Conservation (phyloP, 768 basidiomycete genomes). For the Agaricus subrufescens region DNA sequence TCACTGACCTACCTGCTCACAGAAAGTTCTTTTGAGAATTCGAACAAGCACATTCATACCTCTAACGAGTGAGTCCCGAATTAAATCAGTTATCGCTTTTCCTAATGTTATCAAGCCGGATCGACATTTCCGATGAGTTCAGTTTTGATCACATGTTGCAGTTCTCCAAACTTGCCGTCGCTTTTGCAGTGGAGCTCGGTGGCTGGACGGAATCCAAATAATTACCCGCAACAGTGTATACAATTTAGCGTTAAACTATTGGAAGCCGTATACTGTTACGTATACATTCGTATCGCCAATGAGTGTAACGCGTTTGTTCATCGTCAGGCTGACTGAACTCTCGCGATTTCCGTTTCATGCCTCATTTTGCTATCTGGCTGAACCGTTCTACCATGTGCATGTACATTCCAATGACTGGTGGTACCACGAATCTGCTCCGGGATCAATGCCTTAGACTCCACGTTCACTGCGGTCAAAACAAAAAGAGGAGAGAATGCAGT, state of each 20-base stretch:
- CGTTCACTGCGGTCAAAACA: no score
- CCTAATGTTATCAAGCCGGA: constrained; percentile 46
- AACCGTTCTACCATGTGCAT: background rate
- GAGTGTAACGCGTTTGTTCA: no score
- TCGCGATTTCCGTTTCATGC: no score
- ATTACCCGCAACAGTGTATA: background rate
- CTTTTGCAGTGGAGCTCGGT: constrained; percentile 74
- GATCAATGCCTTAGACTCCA: background rate
- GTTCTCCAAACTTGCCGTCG: constrained; percentile 81
- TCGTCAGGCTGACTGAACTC: no score
- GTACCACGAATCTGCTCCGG: background rate
- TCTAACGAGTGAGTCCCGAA: constrained; percentile 60
- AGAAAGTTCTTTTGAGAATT: constrained; percentile 72
- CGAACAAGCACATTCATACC: constrained; percentile 83
- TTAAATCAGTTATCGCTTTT: constrained; percentile 8
- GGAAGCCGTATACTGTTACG: no score
- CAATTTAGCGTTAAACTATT: no score
- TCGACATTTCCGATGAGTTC: constrained; percentile 84
- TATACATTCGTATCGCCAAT: no score
- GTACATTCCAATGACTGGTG: no score
- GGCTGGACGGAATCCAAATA: constrained; percentile 33
- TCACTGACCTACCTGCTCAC: constrained; percentile 14
- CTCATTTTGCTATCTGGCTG: no score
- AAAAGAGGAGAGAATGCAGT: background rate
- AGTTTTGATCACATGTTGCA: constrained; percentile 87